Conservation (phyloP, 75 land plant genomes). For the Pseudotsuga menziesii region DNA sequence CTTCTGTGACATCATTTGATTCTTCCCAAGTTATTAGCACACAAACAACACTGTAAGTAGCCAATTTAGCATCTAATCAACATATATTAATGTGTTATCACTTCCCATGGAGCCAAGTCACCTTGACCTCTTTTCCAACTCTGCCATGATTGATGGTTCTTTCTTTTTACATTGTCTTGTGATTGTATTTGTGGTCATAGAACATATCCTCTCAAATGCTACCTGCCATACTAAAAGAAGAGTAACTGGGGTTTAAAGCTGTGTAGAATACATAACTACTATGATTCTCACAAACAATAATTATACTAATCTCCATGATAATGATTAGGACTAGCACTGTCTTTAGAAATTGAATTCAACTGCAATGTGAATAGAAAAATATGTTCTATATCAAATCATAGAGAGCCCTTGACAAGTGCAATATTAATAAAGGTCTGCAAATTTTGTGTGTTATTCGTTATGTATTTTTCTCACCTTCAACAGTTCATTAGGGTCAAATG, state of each 20-base stretch:
- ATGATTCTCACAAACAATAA: background rate
- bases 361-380: no score
- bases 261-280: background rate
- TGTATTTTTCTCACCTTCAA: conserved; percentile 22
- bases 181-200: conserved; percentile 46
- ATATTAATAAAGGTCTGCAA: background rate
- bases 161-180: conserved; percentile 51
- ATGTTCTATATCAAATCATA: background rate
- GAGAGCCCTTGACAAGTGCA: background rate
- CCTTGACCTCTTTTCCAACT: conserved; percentile 35
- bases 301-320: background rate
- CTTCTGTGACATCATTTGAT: no score
- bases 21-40: no score
- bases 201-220: conserved; percentile 49
- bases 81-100: no score
- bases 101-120: background rate
- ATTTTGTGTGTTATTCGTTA: background rate
- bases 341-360: background rate
- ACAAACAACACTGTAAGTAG: no score
- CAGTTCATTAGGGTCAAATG: conserved; percentile 39
- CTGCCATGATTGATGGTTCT: conserved; percentile 48
- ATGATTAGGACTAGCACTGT: background rate
- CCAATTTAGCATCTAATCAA: no score
- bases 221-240: conserved; percentile 17
- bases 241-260: background rate